phyloP scores from a whole-genome alignment of 352 stramenopile species.

The Sclerospora graminicola region DNA sequence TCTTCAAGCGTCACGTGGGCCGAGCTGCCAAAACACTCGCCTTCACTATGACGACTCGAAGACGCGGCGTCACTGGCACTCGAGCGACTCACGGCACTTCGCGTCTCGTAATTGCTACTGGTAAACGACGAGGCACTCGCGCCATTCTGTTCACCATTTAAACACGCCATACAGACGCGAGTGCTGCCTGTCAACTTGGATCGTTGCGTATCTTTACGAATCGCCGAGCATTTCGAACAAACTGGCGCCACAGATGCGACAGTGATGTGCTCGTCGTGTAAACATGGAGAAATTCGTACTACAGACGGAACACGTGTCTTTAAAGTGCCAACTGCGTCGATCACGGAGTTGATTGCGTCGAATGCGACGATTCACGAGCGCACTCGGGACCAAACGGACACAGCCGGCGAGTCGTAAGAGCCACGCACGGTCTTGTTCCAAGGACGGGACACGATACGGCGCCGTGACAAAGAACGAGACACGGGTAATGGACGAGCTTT shows the following conservation, averaged over 20 bases:
- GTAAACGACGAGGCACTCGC: conserved; percentile 12
- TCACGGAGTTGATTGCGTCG: conserved; percentile 48
- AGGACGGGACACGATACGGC: conserved; percentile 23
- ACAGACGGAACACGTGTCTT: conserved; percentile 57
- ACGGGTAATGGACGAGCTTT: conserved; percentile 45
- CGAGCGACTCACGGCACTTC: conserved; percentile 10
- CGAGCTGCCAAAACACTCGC: conserved; percentile 22
- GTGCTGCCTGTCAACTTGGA: conserved; percentile 27
- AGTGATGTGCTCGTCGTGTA: conserved; percentile 67
- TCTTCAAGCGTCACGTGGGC: conserved; percentile 30
- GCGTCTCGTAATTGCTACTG: conserved; percentile 20
- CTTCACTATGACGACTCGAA: conserved; percentile 22
- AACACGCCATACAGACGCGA: conserved; percentile 59
- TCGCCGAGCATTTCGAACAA: conserved; percentile 66
- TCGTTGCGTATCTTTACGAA: conserved; percentile 34
- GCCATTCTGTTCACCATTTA: conserved; percentile 48
- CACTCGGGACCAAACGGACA: conserved; percentile 48
- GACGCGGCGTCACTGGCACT: conserved; percentile 17
- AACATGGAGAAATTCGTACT: conserved; percentile 52
- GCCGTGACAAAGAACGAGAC: conserved; percentile 69
- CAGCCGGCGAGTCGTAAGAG: conserved; percentile 43
- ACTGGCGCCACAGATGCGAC: conserved; percentile 64
- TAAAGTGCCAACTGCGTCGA: conserved; percentile 42
- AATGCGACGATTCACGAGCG: conserved; percentile 66
- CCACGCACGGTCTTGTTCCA: conserved; percentile 42